Evolutionary conservation across 345 rosid species (phyloP), one percentile per base, ranked within the genome.

Genomic region (Eucalyptus albens): DNA sequence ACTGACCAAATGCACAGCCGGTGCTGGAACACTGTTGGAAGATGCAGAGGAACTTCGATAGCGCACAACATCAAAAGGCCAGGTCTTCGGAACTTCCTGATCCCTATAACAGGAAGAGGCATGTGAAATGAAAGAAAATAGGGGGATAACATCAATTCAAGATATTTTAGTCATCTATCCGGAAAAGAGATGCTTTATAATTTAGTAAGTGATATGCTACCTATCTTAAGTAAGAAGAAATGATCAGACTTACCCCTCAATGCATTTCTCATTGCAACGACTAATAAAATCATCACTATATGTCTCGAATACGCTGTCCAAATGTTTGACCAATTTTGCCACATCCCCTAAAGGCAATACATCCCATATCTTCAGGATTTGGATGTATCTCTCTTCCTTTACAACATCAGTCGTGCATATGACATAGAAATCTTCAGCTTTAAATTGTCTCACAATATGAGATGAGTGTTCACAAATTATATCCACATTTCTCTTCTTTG

Each of bases 291-390:
- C 94, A 72, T 92, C 92, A 16, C 92, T 92, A 87, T 90, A 92
- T 60, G 80, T 90, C 50, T 65, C 88, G 89, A 94, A 95, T 49
- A 93, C 51, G 47, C 88, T 85, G 87, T 94, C 94, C 8, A 94
- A 91, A 62, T 91, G 93, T 90, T 92, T 92, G 42, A 88, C 94
- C 92, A 92, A 85, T 77, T 89, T 91, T 4, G 80, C 90, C 77
- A 91, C 89, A 59, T 94, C 93, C 87, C 90, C 93, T 33, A 86
- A 86, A 8, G 94, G 94, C 88, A 94, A 87, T 87, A 95, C 77
- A 87, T 95, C 95, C 96, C 95, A 95, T 33, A 93, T 91, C 91
- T 91, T 95, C 90, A 95, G 82, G 44, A 93, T 89, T 91, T 94
- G 96, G 27, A 29, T 88, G 89, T 92, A 92, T 50, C 47, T 37